These are phyloP conservation scores for Trichosporon coremiiforme DNA, from an alignment of 1,284 basidiomycete genomes.

Conservation along the genomic window DNA sequence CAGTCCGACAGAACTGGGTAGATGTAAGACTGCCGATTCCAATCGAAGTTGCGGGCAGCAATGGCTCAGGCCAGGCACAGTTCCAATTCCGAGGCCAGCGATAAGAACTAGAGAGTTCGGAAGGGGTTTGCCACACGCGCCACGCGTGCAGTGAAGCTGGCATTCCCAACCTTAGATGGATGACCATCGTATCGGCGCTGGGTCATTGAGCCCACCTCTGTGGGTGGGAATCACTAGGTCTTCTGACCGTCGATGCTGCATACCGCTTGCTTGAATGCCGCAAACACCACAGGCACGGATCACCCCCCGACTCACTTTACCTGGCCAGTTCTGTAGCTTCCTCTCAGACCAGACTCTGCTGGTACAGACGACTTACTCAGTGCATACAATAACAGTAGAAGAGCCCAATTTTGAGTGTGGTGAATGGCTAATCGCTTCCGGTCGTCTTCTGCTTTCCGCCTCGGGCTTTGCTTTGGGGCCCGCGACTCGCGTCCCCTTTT, in stretches of 20 bases:
- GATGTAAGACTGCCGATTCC: too few relatives aligned
- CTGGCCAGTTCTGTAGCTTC: neutral
- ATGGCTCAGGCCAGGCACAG: too few relatives aligned
- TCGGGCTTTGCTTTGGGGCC: neutral
- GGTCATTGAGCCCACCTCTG: too few relatives aligned
- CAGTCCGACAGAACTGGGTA: too few relatives aligned
- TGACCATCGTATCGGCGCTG: neutral
- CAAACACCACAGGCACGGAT: neutral
- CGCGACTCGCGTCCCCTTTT: too few relatives aligned
- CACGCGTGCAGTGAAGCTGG: neutral
- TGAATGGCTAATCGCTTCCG: neutral
- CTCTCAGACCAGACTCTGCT: neutral
- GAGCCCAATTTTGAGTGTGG: neutral
- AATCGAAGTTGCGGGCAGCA: too few relatives aligned
- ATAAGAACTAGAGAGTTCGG: neutral
- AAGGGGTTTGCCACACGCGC: too few relatives aligned
- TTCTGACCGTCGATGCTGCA: neutral
- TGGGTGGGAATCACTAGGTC: neutral
- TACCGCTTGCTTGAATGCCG: too few relatives aligned
- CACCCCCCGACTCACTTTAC: neutral
- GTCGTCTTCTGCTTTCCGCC: neutral
- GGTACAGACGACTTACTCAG: neutral
- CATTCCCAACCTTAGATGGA: neutral
- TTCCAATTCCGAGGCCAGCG: too few relatives aligned
- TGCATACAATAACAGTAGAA: neutral